Conservation (phyloP, 768 basidiomycete species). For the Russula olivacea region DNA sequence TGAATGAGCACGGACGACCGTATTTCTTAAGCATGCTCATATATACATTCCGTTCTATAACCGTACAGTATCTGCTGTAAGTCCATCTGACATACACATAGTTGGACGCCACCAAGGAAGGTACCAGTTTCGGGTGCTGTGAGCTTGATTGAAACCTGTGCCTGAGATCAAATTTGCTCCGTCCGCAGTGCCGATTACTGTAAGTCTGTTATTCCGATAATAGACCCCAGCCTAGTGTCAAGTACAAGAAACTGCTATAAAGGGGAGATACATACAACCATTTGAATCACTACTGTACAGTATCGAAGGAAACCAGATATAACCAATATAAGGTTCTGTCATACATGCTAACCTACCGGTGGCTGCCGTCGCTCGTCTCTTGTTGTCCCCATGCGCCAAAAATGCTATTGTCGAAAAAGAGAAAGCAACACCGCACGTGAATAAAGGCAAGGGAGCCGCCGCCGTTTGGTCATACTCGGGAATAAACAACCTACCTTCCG, state of each 20-base stretch:
- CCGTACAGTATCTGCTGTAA: background rate
- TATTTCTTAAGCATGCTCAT: background rate
- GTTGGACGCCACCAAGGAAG: background rate
- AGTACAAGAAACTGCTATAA: background rate
- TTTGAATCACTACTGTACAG: background rate
- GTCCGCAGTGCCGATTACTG: background rate
- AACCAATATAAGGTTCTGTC: background rate
- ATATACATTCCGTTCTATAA: too few species aligned
- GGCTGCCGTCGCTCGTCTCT: background rate
- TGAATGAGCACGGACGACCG: background rate
- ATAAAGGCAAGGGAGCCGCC: too few species aligned
- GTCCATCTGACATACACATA: background rate
- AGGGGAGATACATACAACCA: background rate
- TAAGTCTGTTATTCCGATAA: background rate
- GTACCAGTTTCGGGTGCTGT: background rate
- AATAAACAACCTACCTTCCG: too few species aligned
- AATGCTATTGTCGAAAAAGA: slow-evolving; percentile 6
- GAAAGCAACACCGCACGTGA: too few species aligned
- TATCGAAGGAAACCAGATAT: background rate
- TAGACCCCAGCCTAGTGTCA: background rate
- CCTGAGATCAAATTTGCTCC: background rate
- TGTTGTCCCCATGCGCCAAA: slow-evolving; percentile 43
- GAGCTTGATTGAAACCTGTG: background rate
- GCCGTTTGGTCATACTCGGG: too few species aligned
- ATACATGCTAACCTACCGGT: background rate